Percentiles rank a stretch among this genome's conserved stretches.
Conservation (phyloP, 192 early-diverging fungal genomes). For the Backusella westeae region DNA sequence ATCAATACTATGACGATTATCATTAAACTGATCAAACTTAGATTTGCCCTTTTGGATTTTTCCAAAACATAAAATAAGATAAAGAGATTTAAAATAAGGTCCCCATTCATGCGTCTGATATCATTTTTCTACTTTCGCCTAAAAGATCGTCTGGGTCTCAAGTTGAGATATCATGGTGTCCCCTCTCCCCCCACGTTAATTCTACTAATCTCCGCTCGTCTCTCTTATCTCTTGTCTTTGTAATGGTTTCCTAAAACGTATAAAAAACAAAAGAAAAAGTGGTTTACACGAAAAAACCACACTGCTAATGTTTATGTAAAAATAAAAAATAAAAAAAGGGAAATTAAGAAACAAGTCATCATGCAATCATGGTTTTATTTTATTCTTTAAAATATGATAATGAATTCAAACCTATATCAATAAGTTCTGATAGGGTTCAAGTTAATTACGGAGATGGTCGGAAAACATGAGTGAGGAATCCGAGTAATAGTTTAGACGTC, state of each 20-base stretch:
- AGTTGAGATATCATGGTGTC: not conserved
- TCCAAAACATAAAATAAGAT: not conserved
- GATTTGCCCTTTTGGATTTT: not conserved
- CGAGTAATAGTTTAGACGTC: conserved; percentile 16
- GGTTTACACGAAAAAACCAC: not conserved
- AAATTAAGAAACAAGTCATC: no score
- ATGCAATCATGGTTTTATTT: no score
- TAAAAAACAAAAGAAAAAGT: not conserved
- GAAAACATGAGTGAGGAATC: conserved; percentile 1
- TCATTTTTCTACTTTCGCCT: not conserved
- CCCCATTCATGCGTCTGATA: not conserved
- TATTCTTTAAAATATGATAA: no score
- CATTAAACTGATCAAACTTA: not conserved
- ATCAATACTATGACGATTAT: not conserved
- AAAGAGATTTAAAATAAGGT: not conserved
- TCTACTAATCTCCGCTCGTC: not conserved
- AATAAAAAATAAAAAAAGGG: no score
- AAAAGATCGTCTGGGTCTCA: not conserved
- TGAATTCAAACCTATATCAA: no score
- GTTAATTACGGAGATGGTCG: conserved; percentile 10
- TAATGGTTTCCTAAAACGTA: not conserved
- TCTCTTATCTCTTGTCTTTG: not conserved
- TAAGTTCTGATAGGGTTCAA: not conserved
- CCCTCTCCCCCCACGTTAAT: not conserved
- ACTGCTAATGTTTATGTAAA: not conserved